Base-by-base conservation (phyloP, 352 stramenopile genomes). In the Phytophthora podocarpi region DNA sequence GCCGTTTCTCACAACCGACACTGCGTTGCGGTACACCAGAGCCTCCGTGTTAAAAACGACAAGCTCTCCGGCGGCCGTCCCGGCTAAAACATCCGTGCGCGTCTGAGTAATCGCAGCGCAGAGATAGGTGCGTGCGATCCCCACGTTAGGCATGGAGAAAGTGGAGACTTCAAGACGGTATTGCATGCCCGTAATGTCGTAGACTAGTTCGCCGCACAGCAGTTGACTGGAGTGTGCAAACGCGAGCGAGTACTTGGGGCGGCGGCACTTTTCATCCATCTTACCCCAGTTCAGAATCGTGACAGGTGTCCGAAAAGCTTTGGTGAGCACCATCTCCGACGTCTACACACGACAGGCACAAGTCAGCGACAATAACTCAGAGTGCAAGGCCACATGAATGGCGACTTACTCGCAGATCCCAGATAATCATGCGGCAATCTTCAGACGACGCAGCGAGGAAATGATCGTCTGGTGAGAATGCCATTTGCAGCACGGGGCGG, bases 1-100 rank as follows among this genome's bases (percentile, higher is more conserved):
- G 23, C 80, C 82, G 54, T 87, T 90, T 46, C 70, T 70, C 4
- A 78, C 86, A 10, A 91, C 70, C 3, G 81, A 74, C 13, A 91
- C 69, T 1, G 80, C 69, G 46, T 83, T 85, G 26, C 82, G 80
- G 49, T 90, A 93, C 4, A 83, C 79, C 27, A 85, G 61, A 1
- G 74, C 66, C 10, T 87, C 85, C 7, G 82, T 74, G 48, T 87
- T 91, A 57, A 96, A 97, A 6, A 97, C 85, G 0, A 96, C 84
- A 27, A 98, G 72, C 49, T 98, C 89, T 21, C 90, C 80, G 1
- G 82, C 82, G 26, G 78, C 73, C 5, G 85, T 91, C 5, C 80
- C 85, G 3, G 79, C 79, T 2, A 93, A 68, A 11, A 93, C 40
- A 35, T 89, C 80, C 2, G 58, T 80, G 1, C 80, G 87, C 4